Conservation (phyloP, 192 early-diverging fungal genomes). For the Gryganskiella cystojenkinii region DNA sequence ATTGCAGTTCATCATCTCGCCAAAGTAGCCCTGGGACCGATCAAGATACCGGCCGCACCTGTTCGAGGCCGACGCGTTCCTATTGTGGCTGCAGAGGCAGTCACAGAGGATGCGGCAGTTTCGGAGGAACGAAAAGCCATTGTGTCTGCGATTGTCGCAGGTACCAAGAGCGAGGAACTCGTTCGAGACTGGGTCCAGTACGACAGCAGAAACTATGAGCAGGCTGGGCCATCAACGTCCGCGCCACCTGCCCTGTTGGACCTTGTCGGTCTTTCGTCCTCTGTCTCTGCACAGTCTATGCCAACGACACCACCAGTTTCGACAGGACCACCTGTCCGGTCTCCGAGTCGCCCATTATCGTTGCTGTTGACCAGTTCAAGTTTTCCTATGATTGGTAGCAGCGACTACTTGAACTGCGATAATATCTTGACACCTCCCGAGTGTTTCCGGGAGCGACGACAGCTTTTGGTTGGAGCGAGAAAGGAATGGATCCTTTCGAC, state of each 20-base stretch:
- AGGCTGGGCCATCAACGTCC: not conserved
- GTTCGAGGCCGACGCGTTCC: too few species aligned
- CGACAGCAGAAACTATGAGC: slow-evolving; percentile 42
- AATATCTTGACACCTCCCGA: slow-evolving; percentile 49
- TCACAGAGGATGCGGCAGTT: not conserved
- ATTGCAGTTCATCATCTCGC: slow-evolving; percentile 49
- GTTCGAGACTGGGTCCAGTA: slow-evolving; percentile 48
- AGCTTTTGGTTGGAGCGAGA: slow-evolving; percentile 24
- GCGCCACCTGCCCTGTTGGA: not conserved
- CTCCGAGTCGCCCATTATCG: slow-evolving; percentile 40
- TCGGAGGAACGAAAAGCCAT: slow-evolving; percentile 31
- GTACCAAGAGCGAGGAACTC: slow-evolving; percentile 38
- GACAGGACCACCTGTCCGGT: slow-evolving; percentile 1
- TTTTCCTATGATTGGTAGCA: slow-evolving; percentile 37
- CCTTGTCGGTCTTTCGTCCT: not conserved
- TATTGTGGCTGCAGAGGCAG: not conserved
- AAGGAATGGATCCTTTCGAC: slow-evolving; percentile 25
- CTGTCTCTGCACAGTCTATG: not conserved
- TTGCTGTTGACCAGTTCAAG: slow-evolving; percentile 26
- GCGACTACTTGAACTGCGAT: slow-evolving; percentile 34
- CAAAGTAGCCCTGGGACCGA: slow-evolving; percentile 21
- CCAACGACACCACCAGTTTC: not conserved
- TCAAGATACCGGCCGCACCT: slow-evolving; percentile 19
- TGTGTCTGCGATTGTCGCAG: slow-evolving; percentile 28
- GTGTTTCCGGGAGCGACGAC: slow-evolving; percentile 42